Evolutionary conservation across 805 yeast species (phyloP).

Genomic region (Ogataea methanolica): DNA sequence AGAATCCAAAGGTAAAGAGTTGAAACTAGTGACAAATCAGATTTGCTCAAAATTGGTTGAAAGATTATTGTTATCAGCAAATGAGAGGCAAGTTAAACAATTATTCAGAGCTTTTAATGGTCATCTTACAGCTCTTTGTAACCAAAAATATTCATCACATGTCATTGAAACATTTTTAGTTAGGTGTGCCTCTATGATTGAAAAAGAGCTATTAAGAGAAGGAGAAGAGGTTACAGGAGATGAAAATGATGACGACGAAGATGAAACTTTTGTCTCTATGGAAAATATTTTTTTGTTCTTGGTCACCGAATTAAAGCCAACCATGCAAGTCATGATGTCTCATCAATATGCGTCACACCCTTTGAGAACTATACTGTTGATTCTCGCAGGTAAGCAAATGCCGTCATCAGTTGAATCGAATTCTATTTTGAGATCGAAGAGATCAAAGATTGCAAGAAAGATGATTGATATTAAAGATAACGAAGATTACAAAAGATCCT

Average conservation of each 20-base stretch:
- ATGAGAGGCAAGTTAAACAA: slow-evolving; percentile 58
- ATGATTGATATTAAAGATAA: slow-evolving; percentile 85
- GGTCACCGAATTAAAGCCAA: slow-evolving; percentile 62
- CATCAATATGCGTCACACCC: slow-evolving; percentile 91
- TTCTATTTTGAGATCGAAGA: slow-evolving; percentile 76
- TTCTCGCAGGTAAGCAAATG: slow-evolving; percentile 71
- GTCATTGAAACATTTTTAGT: slow-evolving; percentile 83
- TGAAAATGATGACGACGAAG: slow-evolving; percentile 32
- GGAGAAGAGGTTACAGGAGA: slow-evolving; percentile 30
- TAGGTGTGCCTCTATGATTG: slow-evolving; percentile 68
- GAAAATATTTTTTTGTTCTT: slow-evolving; percentile 62
- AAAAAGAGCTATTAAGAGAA: slow-evolving; percentile 59
- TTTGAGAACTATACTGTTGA: slow-evolving; percentile 63
- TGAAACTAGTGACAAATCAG: slow-evolving; percentile 89
- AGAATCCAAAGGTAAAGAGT: slow-evolving; percentile 84
- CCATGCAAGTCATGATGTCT: slow-evolving; percentile 51
- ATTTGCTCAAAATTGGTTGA: slow-evolving; percentile 92
- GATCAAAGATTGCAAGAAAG: slow-evolving; percentile 83
- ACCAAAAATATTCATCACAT: slow-evolving; percentile 91
- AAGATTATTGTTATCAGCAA: slow-evolving; percentile 66
- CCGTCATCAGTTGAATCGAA: slow-evolving; percentile 68
- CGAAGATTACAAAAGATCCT: slow-evolving; percentile 61
- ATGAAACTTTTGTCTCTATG: slow-evolving; percentile 46
- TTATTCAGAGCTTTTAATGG: slow-evolving; percentile 65
- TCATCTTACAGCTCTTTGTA: slow-evolving; percentile 70